Evolutionary conservation across 1,284 basidiomycete species (phyloP), one percentile per base, ranked within the genome.

Genomic region (Vanrija sp.): DNA sequence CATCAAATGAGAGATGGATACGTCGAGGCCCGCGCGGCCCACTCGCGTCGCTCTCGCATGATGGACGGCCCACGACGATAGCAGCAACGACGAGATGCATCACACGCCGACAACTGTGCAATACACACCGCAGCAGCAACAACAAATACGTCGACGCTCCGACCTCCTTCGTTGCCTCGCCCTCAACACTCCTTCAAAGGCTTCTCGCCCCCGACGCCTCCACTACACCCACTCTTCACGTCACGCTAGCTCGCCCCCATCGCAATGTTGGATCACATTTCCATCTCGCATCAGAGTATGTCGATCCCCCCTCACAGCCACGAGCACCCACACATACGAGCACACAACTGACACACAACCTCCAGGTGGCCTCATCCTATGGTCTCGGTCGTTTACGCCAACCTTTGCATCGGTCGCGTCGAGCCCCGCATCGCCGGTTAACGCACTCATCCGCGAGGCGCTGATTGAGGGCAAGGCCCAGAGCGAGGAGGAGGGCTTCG

Each of bases 311-410:
- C 19, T 18, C 5, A 3, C 19, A 34, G 12, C 18, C 5, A 23
- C 0, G 7, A 25, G 1, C 29, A 18, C 43, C 42, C 49, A 45
- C 42, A 29, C 26, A n/a, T 12, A 15, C 34, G 28, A 8, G 28
- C 28, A 7, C 9, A 34, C 34, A 34, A 15, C 34, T 34, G 34
- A 34, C n/a, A 40, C 10, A 4, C 38, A 28, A n/a, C 40, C 38
- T 34, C 1, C 52, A 92, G 92, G 92, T 62, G 93, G 93, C 34
- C 80, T 95, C 54, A 87, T 97, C 38, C 82, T 97, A 38, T 97
- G 91, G 91, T 91, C 89, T 21, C 85, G 87, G 57, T 92, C 90
- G 2, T 96, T 92, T 77, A 93, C 90, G 1, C 91, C 91, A 23
- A 83, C 88, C 42, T 88, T 89, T 49, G 82, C 84, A 7, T 81